These are phyloP conservation scores for Saccharomycopsis selenospora DNA, from an alignment of 805 yeast genomes.

Conservation along the genomic window DNA sequence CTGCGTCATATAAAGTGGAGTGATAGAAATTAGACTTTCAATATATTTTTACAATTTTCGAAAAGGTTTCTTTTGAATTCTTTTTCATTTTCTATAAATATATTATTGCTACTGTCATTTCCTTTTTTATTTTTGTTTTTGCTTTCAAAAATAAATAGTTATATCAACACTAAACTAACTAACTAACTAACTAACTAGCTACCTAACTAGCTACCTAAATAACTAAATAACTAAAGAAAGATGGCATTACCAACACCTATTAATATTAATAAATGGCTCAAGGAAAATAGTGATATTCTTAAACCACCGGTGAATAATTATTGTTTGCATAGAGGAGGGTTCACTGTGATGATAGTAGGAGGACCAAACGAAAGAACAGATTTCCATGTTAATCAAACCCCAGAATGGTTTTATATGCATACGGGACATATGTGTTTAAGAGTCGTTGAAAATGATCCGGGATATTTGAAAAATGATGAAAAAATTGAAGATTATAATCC, in stretches of 20 bases:
- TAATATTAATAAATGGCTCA: slow-evolving; percentile 73
- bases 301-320: slow-evolving; percentile 91
- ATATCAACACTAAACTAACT: too few relatives aligned
- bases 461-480: slow-evolving; percentile 6
- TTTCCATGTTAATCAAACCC: slow-evolving; percentile 88
- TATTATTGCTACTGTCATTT: too few relatives aligned
- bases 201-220: slow-evolving; percentile 26
- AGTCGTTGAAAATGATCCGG: slow-evolving; percentile 52
- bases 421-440: slow-evolving; percentile 80
- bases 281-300: slow-evolving; percentile 63
- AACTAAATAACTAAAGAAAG: slow-evolving; percentile 24
- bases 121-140: too few relatives aligned
- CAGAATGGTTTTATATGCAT: slow-evolving; percentile 86
- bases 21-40: too few relatives aligned
- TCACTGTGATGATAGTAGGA: slow-evolving; percentile 92
- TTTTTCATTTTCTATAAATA: too few relatives aligned
- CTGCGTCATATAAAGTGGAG: too few relatives aligned
- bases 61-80: too few relatives aligned
- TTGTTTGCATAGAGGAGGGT: slow-evolving; percentile 86
- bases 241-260: slow-evolving; percentile 50
- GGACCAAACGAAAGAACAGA: slow-evolving; percentile 94
- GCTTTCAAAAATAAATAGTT: too few relatives aligned
- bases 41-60: too few relatives aligned
- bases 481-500: slow-evolving; percentile 36
- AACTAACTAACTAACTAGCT: too few relatives aligned